Evolutionary conservation across 768 basidiomycete species (phyloP).

Genomic region (Xerocomus brunneocitrinus): DNA sequence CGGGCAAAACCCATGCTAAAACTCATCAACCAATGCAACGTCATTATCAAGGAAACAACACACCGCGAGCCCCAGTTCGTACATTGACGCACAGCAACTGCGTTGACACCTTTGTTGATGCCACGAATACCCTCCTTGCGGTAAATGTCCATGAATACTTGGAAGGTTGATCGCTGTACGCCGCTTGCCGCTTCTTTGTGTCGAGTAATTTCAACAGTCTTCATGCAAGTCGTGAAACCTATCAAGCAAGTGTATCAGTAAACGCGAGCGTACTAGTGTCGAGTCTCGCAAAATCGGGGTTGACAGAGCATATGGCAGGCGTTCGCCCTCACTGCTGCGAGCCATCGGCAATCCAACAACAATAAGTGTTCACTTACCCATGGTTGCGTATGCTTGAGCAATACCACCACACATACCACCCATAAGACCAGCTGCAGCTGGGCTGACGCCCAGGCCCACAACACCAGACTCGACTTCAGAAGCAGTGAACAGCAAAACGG

Average conservation of each 20-base stretch:
- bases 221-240: constrained; percentile 99
- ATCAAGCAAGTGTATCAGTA: constrained; percentile 10
- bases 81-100: constrained; percentile 86
- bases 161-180: constrained; percentile 87
- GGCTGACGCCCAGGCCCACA: constrained; percentile 63
- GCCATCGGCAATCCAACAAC: neutral
- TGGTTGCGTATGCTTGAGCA: constrained; percentile 98
- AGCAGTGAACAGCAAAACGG: constrained; percentile 91
- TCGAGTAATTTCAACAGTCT: constrained; percentile 96
- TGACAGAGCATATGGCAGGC: constrained; percentile 1
- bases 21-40: constrained; percentile 2
- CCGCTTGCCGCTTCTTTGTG: constrained; percentile 87
- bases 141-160: constrained; percentile 93
- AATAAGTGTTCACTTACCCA: constrained; percentile 63
- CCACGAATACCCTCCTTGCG: constrained; percentile 89
- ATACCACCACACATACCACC: constrained; percentile 98
- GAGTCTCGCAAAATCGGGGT: neutral
- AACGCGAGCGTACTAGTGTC: neutral
- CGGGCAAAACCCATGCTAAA: constrained; percentile 94
- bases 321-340: constrained; percentile 15
- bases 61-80: constrained; percentile 93
- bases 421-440: constrained; percentile 80
- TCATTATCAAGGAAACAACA: constrained; percentile 17
- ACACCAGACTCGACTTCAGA: constrained; percentile 84
- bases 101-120: constrained; percentile 99